These are phyloP conservation scores for Gonapodya prolifera DNA, from an alignment of 192 early-diverging fungal genomes.

Conservation along the genomic window DNA sequence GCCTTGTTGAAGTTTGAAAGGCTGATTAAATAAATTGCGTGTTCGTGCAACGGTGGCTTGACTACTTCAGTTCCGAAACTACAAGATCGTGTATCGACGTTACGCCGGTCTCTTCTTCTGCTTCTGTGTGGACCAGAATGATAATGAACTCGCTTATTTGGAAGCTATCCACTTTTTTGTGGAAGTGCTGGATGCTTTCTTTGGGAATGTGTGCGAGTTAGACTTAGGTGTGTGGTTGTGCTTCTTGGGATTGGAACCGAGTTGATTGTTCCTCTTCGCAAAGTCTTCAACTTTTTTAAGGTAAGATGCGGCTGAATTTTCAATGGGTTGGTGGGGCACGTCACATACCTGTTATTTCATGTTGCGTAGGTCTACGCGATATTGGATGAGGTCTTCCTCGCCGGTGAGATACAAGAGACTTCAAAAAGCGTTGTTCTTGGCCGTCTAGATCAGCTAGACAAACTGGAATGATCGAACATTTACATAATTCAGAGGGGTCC, in stretches of 20 bases:
- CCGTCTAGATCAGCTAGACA: conserved; percentile 35
- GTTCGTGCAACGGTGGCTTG: not conserved
- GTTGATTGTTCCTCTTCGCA: not conserved
- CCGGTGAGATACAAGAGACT: conserved; percentile 97
- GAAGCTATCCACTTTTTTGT: conserved; percentile 99
- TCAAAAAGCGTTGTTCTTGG: conserved; percentile 33
- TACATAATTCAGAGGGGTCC: no score
- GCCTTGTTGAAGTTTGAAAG: not conserved
- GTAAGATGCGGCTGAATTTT: conserved; percentile 14
- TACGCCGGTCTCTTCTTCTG: conserved; percentile 99
- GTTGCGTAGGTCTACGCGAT: conserved; percentile 72
- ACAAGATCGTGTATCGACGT: conserved; percentile 95
- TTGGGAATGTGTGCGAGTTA: conserved; percentile 96
- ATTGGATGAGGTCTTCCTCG: conserved; percentile 94
- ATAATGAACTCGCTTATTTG: conserved; percentile 89
- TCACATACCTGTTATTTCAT: not conserved
- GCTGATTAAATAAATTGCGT: not conserved
- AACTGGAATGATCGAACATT: conserved; percentile 27
- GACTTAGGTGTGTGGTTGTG: conserved; percentile 38
- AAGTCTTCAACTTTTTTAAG: conserved; percentile 95
- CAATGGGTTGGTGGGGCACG: not conserved
- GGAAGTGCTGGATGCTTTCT: conserved; percentile 95
- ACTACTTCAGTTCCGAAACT: conserved; percentile 70
- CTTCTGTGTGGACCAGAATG: conserved; percentile 96
- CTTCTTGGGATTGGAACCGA: not conserved